Base-by-base conservation (phyloP, 179 eudicot genomes). In the Beta corolliflora region DNA sequence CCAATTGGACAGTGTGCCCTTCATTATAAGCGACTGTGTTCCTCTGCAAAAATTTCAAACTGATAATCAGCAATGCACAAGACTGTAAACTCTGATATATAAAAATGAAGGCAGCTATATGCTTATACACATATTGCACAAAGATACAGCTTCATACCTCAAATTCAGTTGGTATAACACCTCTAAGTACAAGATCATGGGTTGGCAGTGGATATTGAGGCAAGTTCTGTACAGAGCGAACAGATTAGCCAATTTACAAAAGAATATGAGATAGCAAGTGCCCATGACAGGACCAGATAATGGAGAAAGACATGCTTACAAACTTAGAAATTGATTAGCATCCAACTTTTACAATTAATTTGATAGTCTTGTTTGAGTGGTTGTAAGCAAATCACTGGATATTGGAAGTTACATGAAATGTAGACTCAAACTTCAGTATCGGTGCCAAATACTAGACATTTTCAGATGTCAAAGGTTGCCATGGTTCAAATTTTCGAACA, bases 201-300 rank as follows among this genome's bases (percentile, higher is more conserved):
- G 99, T 91, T 3, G 99, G 99, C 81, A 95, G 73, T 0, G 98
- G 91, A 75, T 89, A 95, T 56, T 90, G 93, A 53, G 98, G 92
- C 85, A 95, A 77, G 23, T 82, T 89, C 99, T 95, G 94, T 25
- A 83, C 14, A 68, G 8, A 69, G 25, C 8, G 64, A 44, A 71
- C 15, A 68, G 14, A 19, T 67, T 16, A 82, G 8, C 48, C 44
- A 73, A 16, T 16, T 2, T 19, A 18, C 36, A n/a, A 61, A 13
- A 52, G 1, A 52, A 56, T 16, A 56, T 50, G 16, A 21, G 0
- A 14, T 11, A 12, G 23, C 19, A 29, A 73, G 0, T 13, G 16
- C 23, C 63, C 55, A 53, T 8, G 8, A 15, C 16, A 41, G 50
- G 25, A 44, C 54, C 5, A 36, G 41, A 3, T 36, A 36, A 36